phyloP scores from a whole-genome alignment of 805 yeast genomes.

The Wickerhamomyces tratensis region DNA sequence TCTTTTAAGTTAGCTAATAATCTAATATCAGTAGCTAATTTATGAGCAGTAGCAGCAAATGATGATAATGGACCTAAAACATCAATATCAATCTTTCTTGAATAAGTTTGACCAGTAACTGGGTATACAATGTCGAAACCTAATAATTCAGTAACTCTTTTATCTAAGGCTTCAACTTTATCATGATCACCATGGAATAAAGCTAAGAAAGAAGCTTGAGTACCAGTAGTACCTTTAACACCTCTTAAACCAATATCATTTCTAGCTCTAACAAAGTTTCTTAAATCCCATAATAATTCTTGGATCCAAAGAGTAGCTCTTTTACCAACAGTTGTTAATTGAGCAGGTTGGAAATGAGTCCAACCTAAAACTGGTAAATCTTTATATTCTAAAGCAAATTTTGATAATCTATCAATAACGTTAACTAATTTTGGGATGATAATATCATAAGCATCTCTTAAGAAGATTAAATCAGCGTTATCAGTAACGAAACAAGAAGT shows the following conservation, averaged over 20 bases:
- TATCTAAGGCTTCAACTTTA: conserved; percentile 87
- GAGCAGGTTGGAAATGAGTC: conserved; percentile 99
- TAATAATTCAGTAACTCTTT: conserved; percentile 82
- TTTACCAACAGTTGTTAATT: conserved; percentile 96
- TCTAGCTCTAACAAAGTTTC: conserved; percentile 93
- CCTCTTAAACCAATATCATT: conserved; percentile 95
- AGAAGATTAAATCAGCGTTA: conserved; percentile 93
- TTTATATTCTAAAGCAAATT: conserved; percentile 86
- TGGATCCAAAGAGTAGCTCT: conserved; percentile 97
- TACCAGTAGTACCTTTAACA: conserved; percentile 98
- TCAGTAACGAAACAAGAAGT: conserved; percentile 97
- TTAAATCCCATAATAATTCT: conserved; percentile 94
- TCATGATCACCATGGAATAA: conserved; percentile 96
- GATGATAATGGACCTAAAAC: conserved; percentile 87
- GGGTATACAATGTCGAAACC: conserved; percentile 96
- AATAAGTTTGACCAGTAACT: conserved; percentile 98
- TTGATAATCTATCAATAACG: conserved; percentile 81
- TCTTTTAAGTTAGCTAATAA: conserved; percentile 94
- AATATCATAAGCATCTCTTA: conserved; percentile 91
- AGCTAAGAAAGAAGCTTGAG: conserved; percentile 93
- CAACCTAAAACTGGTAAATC: conserved; percentile 96
- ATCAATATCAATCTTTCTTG: conserved; percentile 96
- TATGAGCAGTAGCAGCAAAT: conserved; percentile 93
- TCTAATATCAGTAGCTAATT: conserved; percentile 95
- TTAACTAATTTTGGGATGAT: conserved; percentile 92